These are phyloP conservation scores for Tuber microsphaerosporum DNA, from an alignment of 495 filamentous ascomycete species.

Conservation along the genomic window DNA sequence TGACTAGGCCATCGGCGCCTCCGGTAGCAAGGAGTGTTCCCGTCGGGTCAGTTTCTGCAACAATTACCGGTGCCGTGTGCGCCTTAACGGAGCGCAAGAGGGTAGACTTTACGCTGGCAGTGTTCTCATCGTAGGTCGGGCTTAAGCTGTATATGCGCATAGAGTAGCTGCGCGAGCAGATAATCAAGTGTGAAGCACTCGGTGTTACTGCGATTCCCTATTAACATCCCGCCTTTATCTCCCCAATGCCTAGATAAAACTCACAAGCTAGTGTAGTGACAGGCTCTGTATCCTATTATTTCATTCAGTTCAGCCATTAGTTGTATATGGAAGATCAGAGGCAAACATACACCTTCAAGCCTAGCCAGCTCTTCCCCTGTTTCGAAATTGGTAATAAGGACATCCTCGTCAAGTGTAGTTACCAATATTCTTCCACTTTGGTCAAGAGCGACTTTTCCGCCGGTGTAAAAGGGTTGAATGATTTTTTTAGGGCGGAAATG, in stretches of 20 bases:
- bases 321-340: not conserved
- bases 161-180: slow-evolving; percentile 86
- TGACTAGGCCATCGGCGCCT: slow-evolving; percentile 81
- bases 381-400: slow-evolving; percentile 72
- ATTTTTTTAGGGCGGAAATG: slow-evolving; percentile 75
- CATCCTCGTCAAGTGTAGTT: slow-evolving; percentile 82
- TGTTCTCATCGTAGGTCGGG: slow-evolving; percentile 45
- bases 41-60: slow-evolving; percentile 71
- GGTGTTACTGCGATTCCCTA: slow-evolving; percentile 60
- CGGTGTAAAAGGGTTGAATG: slow-evolving; percentile 89
- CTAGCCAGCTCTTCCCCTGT: slow-evolving; percentile 75
- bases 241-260: slow-evolving; percentile 32
- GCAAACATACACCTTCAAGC: slow-evolving; percentile 71
- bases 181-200: slow-evolving; percentile 73
- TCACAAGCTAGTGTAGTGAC: slow-evolving; percentile 78
- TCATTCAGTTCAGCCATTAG: not conserved
- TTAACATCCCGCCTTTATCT: slow-evolving; percentile 27
- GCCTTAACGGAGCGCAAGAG: slow-evolving; percentile 77
- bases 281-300: slow-evolving; percentile 73
- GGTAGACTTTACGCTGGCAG: slow-evolving; percentile 53
- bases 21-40: slow-evolving; percentile 88
- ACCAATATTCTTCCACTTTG: slow-evolving; percentile 73
- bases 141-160: slow-evolving; percentile 82
- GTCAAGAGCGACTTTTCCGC: slow-evolving; percentile 78
- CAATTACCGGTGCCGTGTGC: slow-evolving; percentile 81